phyloP scores from a whole-genome alignment of 257 asterid genomes.

The Nicotiana otophora region DNA sequence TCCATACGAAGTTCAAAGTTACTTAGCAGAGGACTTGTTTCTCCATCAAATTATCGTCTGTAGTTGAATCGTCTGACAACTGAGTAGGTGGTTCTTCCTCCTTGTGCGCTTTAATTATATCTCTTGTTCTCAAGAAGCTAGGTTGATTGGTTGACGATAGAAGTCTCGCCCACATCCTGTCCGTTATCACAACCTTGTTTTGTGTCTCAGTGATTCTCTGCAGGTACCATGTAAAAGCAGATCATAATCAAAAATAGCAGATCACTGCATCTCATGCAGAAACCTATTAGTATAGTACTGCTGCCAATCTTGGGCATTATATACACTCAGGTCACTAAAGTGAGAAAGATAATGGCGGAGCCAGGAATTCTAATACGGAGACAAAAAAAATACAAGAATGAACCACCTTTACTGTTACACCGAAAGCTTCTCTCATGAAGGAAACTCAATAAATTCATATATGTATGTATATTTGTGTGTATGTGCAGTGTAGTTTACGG shows the following conservation, averaged over 20 bases:
- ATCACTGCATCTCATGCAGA: not conserved
- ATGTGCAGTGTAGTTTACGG: no score
- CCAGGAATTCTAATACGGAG: no score
- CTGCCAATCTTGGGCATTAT: not conserved
- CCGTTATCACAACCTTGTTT: constrained; percentile 85
- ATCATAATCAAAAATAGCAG: not conserved
- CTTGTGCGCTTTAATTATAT: constrained; percentile 20
- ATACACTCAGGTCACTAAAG: not conserved
- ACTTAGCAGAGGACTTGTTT: not conserved
- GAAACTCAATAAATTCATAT: no score
- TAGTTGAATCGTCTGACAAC: constrained; percentile 22
- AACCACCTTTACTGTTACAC: no score
- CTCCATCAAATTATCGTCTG: constrained; percentile 8
- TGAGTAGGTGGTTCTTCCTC: constrained; percentile 24
- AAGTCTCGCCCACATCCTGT: constrained; percentile 97
- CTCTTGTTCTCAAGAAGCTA: constrained; percentile 52
- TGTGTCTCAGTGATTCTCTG: constrained; percentile 69
- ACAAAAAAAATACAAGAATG: no score
- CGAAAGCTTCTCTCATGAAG: no score
- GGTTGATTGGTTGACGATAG: constrained; percentile 93
- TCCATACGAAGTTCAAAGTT: not conserved
- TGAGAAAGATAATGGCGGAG: not conserved
- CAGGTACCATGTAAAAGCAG: constrained; percentile 4
- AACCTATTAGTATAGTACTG: not conserved
- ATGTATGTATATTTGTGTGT: no score